phyloP scores from a whole-genome alignment of 768 basidiomycete genomes.

The Mrakia hoshinonis region DNA sequence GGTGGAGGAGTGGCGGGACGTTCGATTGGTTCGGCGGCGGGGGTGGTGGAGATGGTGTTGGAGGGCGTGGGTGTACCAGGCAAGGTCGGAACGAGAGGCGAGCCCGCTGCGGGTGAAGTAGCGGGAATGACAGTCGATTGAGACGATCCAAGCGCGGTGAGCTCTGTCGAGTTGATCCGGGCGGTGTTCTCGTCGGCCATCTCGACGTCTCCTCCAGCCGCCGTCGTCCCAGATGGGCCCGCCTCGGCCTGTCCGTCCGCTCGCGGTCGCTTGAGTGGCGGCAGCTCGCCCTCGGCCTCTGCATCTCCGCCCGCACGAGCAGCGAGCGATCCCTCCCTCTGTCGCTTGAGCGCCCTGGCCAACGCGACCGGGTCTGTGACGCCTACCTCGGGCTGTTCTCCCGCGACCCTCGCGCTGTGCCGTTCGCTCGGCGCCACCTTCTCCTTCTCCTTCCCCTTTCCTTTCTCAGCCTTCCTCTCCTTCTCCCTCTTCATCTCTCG shows the following conservation, averaged over 20 bases:
- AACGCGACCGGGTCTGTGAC: constrained; percentile 68
- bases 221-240: background rate
- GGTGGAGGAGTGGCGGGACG: constrained; percentile 45
- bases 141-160: background rate
- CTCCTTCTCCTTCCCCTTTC: constrained; percentile 44
- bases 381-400: constrained; percentile 58
- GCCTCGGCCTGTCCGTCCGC: constrained; percentile 10
- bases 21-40: background rate
- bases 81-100: background rate
- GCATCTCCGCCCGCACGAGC: background rate
- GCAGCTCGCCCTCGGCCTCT: background rate
- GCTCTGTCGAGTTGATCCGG: background rate
- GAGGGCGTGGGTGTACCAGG: background rate
- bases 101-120: background rate
- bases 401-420: constrained; percentile 65
- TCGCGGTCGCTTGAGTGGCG: constrained; percentile 27
- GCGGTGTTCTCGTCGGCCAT: background rate
- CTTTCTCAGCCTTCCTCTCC: constrained; percentile 34
- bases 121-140: background rate
- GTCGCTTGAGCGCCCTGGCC: constrained; percentile 65
- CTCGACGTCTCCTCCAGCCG: constrained; percentile 9
- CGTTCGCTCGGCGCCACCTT: constrained; percentile 40
- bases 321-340: constrained; percentile 42
- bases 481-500: constrained; percentile 51
- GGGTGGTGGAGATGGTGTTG: constrained; percentile 5